phyloP scores from a whole-genome alignment of 768 basidiomycete species.

The Lanmaoa pseudosensibilis region DNA sequence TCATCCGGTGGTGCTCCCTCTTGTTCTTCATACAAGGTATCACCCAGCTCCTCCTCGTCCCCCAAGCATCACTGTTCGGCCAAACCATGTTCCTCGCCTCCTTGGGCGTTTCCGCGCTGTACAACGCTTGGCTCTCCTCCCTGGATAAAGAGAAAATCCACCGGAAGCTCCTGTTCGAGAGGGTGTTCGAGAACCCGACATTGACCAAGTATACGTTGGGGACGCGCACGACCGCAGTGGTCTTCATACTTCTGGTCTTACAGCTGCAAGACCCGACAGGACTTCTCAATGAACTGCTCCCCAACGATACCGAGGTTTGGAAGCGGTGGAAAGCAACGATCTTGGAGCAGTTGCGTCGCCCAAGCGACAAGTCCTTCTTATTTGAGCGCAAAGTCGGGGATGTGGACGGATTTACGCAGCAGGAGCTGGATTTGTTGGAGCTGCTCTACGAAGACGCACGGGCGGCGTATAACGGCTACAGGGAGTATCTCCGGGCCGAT shows the following conservation, averaged over 20 bases:
- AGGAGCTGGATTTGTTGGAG: slow-evolving; percentile 9
- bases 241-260: slow-evolving; percentile 19
- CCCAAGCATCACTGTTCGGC: slow-evolving; percentile 29
- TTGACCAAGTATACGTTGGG: slow-evolving; percentile 18
- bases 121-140: slow-evolving; percentile 23
- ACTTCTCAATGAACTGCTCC: slow-evolving; percentile 16
- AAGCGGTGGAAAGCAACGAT: slow-evolving; percentile 19
- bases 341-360: not conserved
- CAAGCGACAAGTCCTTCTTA: not conserved
- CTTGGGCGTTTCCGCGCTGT: slow-evolving; percentile 27
- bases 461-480: slow-evolving; percentile 13
- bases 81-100: slow-evolving; percentile 33
- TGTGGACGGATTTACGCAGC: slow-evolving; percentile 3
- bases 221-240: slow-evolving; percentile 17
- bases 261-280: not conserved
- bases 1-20: slow-evolving; percentile 22
- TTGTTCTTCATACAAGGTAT: slow-evolving; percentile 26
- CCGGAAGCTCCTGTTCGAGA: slow-evolving; percentile 9
- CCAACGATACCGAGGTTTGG: slow-evolving; percentile 26
- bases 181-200: slow-evolving; percentile 10
- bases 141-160: slow-evolving; percentile 33
- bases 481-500: slow-evolving; percentile 1
- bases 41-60: slow-evolving; percentile 31
- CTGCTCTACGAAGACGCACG: slow-evolving; percentile 15
- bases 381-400: not conserved